A percentile compares a stretch with the other conserved stretches of the same genome.
phyloP scores from a whole-genome alignment of 2,329 filamentous ascomycete genomes.

The Aureobasidium leucospermi region DNA sequence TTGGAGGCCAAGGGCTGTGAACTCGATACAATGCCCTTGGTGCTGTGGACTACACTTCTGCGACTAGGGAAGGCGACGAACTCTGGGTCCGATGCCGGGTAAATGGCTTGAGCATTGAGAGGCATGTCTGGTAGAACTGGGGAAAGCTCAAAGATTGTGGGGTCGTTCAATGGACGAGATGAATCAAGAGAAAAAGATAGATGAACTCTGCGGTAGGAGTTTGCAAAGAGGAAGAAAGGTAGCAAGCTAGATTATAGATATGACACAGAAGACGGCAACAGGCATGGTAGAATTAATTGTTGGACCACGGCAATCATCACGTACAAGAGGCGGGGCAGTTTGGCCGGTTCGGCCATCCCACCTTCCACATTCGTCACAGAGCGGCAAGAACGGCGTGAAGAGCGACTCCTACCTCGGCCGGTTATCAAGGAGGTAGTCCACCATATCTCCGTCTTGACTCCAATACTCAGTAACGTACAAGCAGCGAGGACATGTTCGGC shows the following conservation, averaged over 20 bases:
- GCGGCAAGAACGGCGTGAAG: neutral
- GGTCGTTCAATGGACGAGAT: neutral
- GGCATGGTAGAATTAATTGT: neutral
- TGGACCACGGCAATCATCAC: neutral
- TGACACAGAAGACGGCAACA: neutral
- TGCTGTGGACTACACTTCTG: slow-evolving; percentile 87
- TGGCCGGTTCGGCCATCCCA: slow-evolving; percentile 12
- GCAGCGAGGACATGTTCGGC: neutral
- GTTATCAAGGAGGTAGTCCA: neutral
- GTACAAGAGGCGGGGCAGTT: slow-evolving; percentile 8
- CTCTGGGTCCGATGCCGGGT: slow-evolving; percentile 41
- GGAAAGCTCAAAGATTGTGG: neutral
- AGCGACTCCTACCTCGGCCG: slow-evolving; percentile 7
- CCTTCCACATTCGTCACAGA: slow-evolving; percentile 9
- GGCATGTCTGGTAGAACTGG: slow-evolving; percentile 32
- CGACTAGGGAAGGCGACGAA: slow-evolving; percentile 68
- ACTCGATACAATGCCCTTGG: slow-evolving; percentile 82
- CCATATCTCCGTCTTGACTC: too few relatives aligned
- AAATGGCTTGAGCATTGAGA: slow-evolving; percentile 43
- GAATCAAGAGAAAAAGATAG: neutral
- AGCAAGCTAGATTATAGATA: neutral
- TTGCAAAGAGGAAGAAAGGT: neutral
- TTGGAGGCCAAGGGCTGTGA: slow-evolving; percentile 84
- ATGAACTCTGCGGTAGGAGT: neutral
- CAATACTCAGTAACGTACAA: neutral